A percentile compares a stretch with the other conserved stretches of the same genome.
Conservation (phyloP, 805 yeast species). For the Candida odintsovae region DNA sequence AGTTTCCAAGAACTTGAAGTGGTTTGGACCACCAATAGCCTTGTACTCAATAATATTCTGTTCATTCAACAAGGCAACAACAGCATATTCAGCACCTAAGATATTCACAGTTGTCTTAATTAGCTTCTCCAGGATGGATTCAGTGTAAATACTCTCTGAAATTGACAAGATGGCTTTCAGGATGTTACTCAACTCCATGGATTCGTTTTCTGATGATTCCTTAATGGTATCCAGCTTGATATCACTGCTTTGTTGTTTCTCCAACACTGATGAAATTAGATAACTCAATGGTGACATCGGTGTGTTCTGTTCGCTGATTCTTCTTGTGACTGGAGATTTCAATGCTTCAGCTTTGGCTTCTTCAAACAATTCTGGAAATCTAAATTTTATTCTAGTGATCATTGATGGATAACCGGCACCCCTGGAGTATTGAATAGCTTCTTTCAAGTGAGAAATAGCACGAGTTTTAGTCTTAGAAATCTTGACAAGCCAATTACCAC, state of each 20-base stretch:
- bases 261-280: conserved; percentile 24
- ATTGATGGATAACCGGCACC: conserved; percentile 24
- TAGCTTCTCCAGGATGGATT: conserved; percentile 32
- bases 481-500: conserved; percentile 31
- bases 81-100: conserved; percentile 32
- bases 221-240: not conserved
- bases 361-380: conserved; percentile 25
- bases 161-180: conserved; percentile 42
- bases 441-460: conserved; percentile 30
- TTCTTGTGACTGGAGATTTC: conserved; percentile 11
- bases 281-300: conserved; percentile 23
- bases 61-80: conserved; percentile 26
- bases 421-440: conserved; percentile 31
- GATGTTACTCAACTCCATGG: conserved; percentile 27
- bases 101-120: conserved; percentile 34
- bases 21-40: conserved; percentile 25
- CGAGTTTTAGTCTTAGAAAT: conserved; percentile 24
- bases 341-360: conserved; percentile 26
- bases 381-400: conserved; percentile 22
- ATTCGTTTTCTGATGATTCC: conserved; percentile 7
- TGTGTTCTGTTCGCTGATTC: conserved; percentile 6
- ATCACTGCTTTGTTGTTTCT: conserved; percentile 11
- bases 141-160: conserved; percentile 38
- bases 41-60: conserved; percentile 26
- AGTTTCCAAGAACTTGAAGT: conserved; percentile 33